Conservation (phyloP, 371 early-diverging fungal genomes). For the Mucor sp. region DNA sequence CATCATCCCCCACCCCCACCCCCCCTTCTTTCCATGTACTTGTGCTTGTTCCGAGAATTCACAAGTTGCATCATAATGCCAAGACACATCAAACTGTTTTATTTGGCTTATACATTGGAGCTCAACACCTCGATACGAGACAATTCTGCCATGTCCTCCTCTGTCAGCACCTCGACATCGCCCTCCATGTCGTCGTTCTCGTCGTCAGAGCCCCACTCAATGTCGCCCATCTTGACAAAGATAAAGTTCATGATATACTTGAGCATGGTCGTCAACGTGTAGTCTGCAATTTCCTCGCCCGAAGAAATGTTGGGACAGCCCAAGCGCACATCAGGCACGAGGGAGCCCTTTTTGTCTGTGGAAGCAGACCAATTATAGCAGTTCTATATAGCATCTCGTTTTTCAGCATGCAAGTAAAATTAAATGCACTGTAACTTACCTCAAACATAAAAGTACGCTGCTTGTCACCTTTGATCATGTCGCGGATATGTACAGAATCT, state of each 20-base stretch:
- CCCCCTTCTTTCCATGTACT: background rate
- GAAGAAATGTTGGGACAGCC: constrained; percentile 42
- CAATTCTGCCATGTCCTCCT: constrained; percentile 32
- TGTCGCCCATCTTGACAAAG: constrained; percentile 41
- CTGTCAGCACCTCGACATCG: constrained; percentile 11
- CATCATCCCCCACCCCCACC: background rate
- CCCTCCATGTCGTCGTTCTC: constrained; percentile 10
- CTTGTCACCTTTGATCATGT: constrained; percentile 26
- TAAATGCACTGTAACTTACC: constrained; percentile 19
- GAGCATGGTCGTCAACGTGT: constrained; percentile 31
- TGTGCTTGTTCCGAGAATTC: background rate
- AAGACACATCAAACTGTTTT: background rate
- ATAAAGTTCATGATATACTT: constrained; percentile 39
- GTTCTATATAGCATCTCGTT: constrained; percentile 14
- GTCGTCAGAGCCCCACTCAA: constrained; percentile 18
- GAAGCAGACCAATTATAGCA: constrained; percentile 36
- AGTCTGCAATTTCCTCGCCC: constrained; percentile 44
- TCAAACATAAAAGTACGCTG: constrained; percentile 39
- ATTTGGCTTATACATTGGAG: constrained; percentile 6
- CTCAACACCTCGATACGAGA: constrained; percentile 30
- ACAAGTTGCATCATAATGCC: background rate
- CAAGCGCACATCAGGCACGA: constrained; percentile 33
- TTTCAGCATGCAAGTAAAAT: background rate
- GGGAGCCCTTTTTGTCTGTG: constrained; percentile 22
- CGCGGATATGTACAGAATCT: constrained; percentile 35